A percentile compares a stretch with the other conserved stretches of the same genome.
Conservation (phyloP, 1,139 yeast genomes). For the Zhuliangozyma parablackwelliae region DNA sequence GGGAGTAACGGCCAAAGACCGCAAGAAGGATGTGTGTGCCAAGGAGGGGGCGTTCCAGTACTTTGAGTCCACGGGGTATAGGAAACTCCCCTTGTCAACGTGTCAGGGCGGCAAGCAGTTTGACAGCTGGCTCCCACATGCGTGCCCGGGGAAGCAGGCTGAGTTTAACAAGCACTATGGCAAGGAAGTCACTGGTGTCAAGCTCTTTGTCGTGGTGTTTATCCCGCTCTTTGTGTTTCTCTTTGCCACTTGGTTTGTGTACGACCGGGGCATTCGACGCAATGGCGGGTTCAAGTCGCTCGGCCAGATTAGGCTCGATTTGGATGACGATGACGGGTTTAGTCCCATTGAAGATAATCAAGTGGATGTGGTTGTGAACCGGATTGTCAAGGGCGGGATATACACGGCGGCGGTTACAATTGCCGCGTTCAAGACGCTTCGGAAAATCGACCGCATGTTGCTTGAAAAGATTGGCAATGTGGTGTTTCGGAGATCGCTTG, state of each 20-base stretch:
- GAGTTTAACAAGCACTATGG: constrained; percentile 61
- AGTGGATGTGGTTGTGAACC: constrained; percentile 61
- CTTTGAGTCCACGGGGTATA: constrained; percentile 43
- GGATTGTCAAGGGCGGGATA: constrained; percentile 58
- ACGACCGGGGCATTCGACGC: constrained; percentile 75
- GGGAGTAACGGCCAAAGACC: constrained; percentile 67
- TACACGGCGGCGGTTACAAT: constrained; percentile 43
- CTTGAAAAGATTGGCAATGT: constrained; percentile 33
- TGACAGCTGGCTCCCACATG: constrained; percentile 60
- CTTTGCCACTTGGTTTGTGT: constrained; percentile 65
- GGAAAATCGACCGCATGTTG: constrained; percentile 31
- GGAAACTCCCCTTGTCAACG: constrained; percentile 42
- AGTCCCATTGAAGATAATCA: constrained; percentile 61
- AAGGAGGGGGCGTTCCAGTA: constrained; percentile 54
- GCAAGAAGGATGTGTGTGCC: constrained; percentile 55
- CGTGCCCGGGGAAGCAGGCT: constrained; percentile 84
- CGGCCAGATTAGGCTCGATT: constrained; percentile 85
- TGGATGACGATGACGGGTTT: constrained; percentile 62
- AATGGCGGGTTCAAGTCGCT: constrained; percentile 76
- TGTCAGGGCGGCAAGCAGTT: constrained; percentile 46
- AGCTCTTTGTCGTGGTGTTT: constrained; percentile 47
- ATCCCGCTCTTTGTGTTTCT: constrained; percentile 58
- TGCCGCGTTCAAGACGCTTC: constrained; percentile 36
- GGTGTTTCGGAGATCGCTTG: constrained; percentile 38
- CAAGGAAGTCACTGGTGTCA: constrained; percentile 52